Evolutionary conservation across 202 grass and related monocot genomes (phyloP), one percentile per base, ranked within the genome.

Genomic region (Zoysia matrella): DNA sequence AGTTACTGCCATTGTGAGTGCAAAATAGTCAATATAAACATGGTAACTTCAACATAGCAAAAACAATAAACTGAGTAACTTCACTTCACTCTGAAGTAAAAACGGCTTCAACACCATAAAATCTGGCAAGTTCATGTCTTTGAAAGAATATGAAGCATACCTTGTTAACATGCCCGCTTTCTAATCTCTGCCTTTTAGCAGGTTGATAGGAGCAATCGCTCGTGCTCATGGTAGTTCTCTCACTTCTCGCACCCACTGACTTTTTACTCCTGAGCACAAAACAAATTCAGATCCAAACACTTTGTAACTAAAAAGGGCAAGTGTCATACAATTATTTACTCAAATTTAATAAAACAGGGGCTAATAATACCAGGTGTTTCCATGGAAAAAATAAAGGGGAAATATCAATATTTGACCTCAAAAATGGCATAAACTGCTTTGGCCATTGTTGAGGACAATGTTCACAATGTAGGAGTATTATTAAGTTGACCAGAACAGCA

Each of bases 161-260:
- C 96, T 89, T 99, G 72, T 86, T 90, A 15, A 92, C 45, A 78
- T 96, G 96, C 7, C 93, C 96, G 72, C 47, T 96, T 77, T 96
- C 96, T 87, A 99, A 81, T 92, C 83, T 92, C 69, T 99, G 96
- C 66, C 96, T 94, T 90, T 99, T 99, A 49, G 89, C 63, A 53
- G 91, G 86, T 86, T 99, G 96, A 77, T 92, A 62, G 43, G 85
- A 77, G 65, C 78, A 89, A 89, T 94, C 89, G 47, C 83, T 94
- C 13, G 58, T 75, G 73, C 73, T 91, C 51, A 88, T 84, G 22
- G 0, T 22, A 22, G 22, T 22, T 22, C 22, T 22, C 22, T 22
- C 22, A 22, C 22, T 22, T 22, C 22, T 22, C 22, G 22, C 22
- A 22, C 22, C 22, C 22, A 22, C 22, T 22, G 22, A 22, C 22